Base-by-base conservation (phyloP, 2,329 filamentous ascomycete species). In the Chaetomiaceae sp. region DNA sequence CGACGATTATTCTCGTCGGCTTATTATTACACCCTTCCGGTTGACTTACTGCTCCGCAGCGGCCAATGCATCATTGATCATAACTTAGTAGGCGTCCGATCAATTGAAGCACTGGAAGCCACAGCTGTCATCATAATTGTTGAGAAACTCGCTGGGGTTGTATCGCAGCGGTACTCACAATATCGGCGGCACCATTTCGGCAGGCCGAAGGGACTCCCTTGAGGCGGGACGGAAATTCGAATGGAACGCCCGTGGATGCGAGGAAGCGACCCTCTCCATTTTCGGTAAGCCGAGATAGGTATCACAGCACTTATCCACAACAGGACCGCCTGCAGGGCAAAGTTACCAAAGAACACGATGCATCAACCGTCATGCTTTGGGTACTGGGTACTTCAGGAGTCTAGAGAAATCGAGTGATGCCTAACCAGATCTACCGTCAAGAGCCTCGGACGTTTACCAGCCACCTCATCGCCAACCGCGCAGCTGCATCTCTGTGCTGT, bases 221-320 rank as follows among this genome's bases (percentile, higher is more conserved):
- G 7, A 27, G 35, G n/a, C 35, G 29, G 47, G 29, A 9, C 33
- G 37, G 20, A 34, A 6, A 24, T 24, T 24, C 22, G 22, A 24
- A 51, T 42, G 45, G 38, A 33, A 47, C 44, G 27, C 35, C 22
- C 5, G 22, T n/a, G 22, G 22, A 5, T 24, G 22, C 5, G 35
- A 27, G 20, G 24, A 26, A 27, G 20, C 33, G 17, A 11, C 36
- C 48, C 38, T 38, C 41, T n/a, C n/a, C n/a, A n/a, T n/a, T 51
- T 54, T 48, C 33, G 49, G 51, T 19, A 54, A 54, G 36, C 51
- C 51, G 51, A 54, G 42, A 33, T 48, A 40, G 42, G 48, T 46
- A 37, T 19, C n/a, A n/a, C n/a, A n/a, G n/a, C n/a, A n/a, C n/a
- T n/a, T n/a, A n/a, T n/a, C n/a, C n/a, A n/a, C n/a, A n/a, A n/a